Evolutionary conservation across 1,284 basidiomycete genomes (phyloP), one percentile per base, ranked within the genome.

Genomic region (Ustilago curta): DNA sequence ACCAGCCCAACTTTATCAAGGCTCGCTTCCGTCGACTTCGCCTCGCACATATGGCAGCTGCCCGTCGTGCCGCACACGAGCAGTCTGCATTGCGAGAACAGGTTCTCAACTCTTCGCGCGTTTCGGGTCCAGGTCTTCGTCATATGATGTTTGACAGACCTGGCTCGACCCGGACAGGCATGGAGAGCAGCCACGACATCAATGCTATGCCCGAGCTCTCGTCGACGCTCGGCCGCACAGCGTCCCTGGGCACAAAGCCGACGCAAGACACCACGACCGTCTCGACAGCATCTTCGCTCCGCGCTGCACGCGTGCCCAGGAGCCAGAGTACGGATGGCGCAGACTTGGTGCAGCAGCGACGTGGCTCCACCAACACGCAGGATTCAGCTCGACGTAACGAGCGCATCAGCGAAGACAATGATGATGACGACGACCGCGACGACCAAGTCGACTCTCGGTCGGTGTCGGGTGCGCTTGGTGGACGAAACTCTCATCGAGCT

Each of bases 1-100:
- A 67, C 52, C 76, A 78, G 57, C 81, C 80, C 55, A 66, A 70
- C 64, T 83, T 80, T 37, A 71, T 83, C 64, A 69, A 65, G 52
- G 68, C 70, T 18, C 76, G 80, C 31, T 74, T 81, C 62, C 66
- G 73, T 35, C 57, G 81, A 32, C 70, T 83, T 42, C 68, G 78
- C 4, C 42, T 78, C 23, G 81, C 78, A 31, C 81, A 83, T 47
- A 77, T 68, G 42, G 78, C 77, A 3, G 81, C 81, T 1, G 81
- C 81, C 16, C 57, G 71, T 12, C 54, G 73, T 21, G 78, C 76
- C 12, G 81, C 81, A 16, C 70, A 73, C 19, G 73, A 81, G 60
- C 81, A 83, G 61, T 71, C 67, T 3, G 75, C 59, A 6, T 57
- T 82, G 40, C 71, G 80, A 6, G 76, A 81, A 40, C 80, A 81